Evolutionary conservation across 176 grass and related monocot genomes (phyloP).

Genomic region (Triticum timopheevii): DNA sequence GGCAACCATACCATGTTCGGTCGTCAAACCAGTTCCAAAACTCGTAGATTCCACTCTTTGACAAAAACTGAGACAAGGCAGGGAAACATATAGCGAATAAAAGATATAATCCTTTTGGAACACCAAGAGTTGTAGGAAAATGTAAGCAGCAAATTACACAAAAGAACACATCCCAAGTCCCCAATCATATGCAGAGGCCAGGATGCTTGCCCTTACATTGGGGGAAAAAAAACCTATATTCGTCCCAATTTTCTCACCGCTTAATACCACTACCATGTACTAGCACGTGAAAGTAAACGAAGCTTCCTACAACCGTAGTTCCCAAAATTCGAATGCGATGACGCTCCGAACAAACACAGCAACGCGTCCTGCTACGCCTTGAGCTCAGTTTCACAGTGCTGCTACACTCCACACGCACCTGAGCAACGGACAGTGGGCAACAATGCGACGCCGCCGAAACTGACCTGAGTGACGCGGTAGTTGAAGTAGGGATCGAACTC

Average conservation of each 20-base stretch:
- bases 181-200: not conserved
- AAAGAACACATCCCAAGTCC: not conserved
- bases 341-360: too few relatives aligned
- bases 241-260: not conserved
- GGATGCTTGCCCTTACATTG: too few relatives aligned
- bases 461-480: conserved; percentile 96
- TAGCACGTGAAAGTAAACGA: not conserved
- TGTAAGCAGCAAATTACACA: not conserved
- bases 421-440: not conserved
- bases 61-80: conserved; percentile 66
- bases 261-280: not conserved
- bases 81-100: not conserved
- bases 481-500: conserved; percentile 99
- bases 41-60: conserved; percentile 93
- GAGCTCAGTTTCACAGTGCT: not conserved
- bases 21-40: conserved; percentile 99
- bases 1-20: conserved; percentile 65
- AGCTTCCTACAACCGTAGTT: too few relatives aligned
- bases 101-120: too few relatives aligned
- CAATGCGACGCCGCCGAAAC: not conserved
- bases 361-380: not conserved
- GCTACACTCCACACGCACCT: not conserved
- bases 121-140: not conserved
- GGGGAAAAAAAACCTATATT: not conserved
- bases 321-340: too few relatives aligned